Evolutionary conservation across 306 rosid genomes (phyloP).

Genomic region (Cotoneaster glaucophyllus): DNA sequence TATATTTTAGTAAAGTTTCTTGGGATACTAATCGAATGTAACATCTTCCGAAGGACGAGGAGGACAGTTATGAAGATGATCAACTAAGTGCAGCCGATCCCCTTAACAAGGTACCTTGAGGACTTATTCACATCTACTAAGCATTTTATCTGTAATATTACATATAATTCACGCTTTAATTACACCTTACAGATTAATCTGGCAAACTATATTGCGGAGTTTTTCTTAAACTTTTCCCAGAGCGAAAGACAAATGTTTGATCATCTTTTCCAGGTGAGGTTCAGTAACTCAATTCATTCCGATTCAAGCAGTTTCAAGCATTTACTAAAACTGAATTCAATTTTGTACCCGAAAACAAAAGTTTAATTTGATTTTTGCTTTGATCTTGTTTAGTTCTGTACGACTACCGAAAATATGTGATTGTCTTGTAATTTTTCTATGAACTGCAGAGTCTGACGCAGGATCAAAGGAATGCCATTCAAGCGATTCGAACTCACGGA

Average conservation of each 20-base stretch:
- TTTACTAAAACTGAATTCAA: neutral
- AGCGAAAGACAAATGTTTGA: slow-evolving; percentile 52
- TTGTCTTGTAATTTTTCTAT: slow-evolving; percentile 2
- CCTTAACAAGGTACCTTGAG: slow-evolving; percentile 60
- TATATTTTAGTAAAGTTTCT: neutral
- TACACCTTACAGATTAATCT: slow-evolving; percentile 60
- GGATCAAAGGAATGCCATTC: slow-evolving; percentile 59
- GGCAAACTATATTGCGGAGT: slow-evolving; percentile 59
- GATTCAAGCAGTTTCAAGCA: neutral
- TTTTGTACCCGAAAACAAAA: neutral
- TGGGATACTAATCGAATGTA: slow-evolving; percentile 21
- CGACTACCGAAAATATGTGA: neutral
- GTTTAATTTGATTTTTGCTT: neutral
- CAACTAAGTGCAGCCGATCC: slow-evolving; percentile 70
- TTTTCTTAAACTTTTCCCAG: slow-evolving; percentile 52
- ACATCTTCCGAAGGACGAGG: slow-evolving; percentile 52
- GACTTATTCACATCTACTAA: neutral
- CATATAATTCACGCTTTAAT: neutral
- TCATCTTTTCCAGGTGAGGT: slow-evolving; percentile 59
- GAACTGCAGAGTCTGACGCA: slow-evolving; percentile 62
- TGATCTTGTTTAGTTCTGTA: neutral
- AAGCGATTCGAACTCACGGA: slow-evolving; percentile 34
- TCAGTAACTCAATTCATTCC: neutral
- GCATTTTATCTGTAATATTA: neutral
- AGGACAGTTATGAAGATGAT: slow-evolving; percentile 71